Evolutionary conservation across 768 basidiomycete genomes (phyloP).

Genomic region (Mycena leptocephala): DNA sequence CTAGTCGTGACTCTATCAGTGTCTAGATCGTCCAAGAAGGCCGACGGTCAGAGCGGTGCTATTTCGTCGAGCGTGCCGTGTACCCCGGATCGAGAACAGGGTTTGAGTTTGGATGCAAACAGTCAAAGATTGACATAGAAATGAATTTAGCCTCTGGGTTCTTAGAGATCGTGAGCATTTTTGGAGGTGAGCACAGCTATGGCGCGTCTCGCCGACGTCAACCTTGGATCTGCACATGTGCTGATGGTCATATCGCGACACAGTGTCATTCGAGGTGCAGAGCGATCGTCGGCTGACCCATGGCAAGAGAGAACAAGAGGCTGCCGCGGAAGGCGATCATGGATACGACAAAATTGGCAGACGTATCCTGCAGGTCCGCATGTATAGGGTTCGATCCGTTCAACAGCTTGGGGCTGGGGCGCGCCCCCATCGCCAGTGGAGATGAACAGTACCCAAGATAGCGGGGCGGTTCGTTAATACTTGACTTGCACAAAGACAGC

Average conservation of each 20-base stretch:
- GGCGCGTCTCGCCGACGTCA: constrained; percentile 17
- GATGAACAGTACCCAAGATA: constrained; percentile 12
- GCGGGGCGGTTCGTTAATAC: constrained; percentile 8
- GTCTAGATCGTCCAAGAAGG: background rate
- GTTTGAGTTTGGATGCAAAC: constrained; percentile 36
- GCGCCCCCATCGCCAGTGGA: background rate
- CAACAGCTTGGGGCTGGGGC: background rate
- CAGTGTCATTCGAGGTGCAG: constrained; percentile 4
- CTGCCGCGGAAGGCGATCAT: constrained; percentile 28
- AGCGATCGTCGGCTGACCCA: constrained; percentile 17
- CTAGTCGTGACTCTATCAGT: background rate
- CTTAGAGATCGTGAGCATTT: background rate
- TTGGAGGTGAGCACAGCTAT: background rate
- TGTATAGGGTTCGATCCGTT: background rate
- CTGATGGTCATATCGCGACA: constrained; percentile 17
- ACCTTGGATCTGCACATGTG: constrained; percentile 26
- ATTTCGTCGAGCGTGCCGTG: constrained; percentile 16
- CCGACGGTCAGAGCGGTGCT: background rate
- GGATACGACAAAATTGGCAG: constrained; percentile 24
- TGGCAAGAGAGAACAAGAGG: background rate
- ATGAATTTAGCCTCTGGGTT: constrained; percentile 24
- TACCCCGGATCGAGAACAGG: constrained; percentile 15
- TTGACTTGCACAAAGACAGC: constrained; percentile 15
- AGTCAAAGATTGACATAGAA: constrained; percentile 29
- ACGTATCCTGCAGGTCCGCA: constrained; percentile 25